These are phyloP conservation scores for Neopestalotiopsis rosae DNA, from an alignment of 2,329 filamentous ascomycete species.

Conservation along the genomic window DNA sequence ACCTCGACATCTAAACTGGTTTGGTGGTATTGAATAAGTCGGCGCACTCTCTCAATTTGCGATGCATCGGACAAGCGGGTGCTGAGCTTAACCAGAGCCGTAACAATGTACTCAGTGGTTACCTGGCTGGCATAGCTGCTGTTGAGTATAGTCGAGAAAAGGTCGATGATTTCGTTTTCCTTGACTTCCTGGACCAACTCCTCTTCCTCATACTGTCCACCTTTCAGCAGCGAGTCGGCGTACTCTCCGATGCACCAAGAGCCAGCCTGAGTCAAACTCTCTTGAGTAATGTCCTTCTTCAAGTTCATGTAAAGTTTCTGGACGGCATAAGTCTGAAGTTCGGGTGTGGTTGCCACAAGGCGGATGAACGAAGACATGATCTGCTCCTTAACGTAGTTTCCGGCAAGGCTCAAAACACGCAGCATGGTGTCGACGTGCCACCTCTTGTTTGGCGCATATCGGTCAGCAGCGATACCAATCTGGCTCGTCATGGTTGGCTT, in stretches of 20 bases:
- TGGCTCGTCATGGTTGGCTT: conserved; percentile 98
- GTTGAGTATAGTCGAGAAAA: conserved; percentile 91
- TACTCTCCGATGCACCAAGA: conserved; percentile 99
- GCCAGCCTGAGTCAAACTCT: conserved; percentile 89
- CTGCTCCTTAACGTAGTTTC: conserved; percentile 97
- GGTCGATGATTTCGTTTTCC: conserved; percentile 87
- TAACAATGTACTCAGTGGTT: conserved; percentile 94
- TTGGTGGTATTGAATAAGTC: conserved; percentile 77
- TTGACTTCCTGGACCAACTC: conserved; percentile 82
- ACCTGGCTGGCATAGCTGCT: conserved; percentile 93
- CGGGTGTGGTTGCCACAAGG: conserved; percentile 90
- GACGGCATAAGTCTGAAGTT: conserved; percentile 94
- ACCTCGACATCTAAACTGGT: conserved; percentile 93
- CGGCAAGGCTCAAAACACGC: conserved; percentile 88
- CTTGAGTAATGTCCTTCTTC: conserved; percentile 97
- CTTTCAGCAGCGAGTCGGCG: conserved; percentile 85
- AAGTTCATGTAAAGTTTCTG: conserved; percentile 91
- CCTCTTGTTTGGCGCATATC: conserved; percentile 94
- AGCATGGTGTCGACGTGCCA: conserved; percentile 99
- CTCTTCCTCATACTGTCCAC: conserved; percentile 92
- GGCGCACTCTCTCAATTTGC: conserved; percentile 86
- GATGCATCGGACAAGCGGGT: conserved; percentile 81
- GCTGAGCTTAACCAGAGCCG: conserved; percentile 91
- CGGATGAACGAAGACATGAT: conserved; percentile 97
- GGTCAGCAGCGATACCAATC: conserved; percentile 95